phyloP scores from a whole-genome alignment of 2,329 filamentous ascomycete species.

The Juglanconis oblonga region DNA sequence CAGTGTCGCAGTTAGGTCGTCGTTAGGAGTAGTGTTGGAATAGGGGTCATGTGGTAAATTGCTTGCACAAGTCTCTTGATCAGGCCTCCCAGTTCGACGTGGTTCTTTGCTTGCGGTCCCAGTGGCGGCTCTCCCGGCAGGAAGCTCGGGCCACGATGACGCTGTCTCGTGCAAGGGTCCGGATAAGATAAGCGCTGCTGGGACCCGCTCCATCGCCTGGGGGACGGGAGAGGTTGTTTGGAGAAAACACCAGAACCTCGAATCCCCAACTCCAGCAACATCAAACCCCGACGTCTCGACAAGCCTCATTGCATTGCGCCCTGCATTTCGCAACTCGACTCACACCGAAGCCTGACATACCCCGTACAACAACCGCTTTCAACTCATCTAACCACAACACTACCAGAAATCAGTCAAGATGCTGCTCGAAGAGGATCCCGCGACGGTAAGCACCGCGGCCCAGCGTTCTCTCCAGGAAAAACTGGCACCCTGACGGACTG shows the following conservation, averaged over 20 bases:
- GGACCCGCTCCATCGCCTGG: background rate
- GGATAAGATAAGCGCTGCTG: background rate
- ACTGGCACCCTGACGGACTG: background rate
- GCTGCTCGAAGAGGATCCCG: constrained; percentile 92
- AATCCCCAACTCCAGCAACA: background rate
- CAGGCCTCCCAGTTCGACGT: constrained; percentile 5
- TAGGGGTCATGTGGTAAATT: background rate
- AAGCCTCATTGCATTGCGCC: background rate
- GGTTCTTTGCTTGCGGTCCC: background rate
- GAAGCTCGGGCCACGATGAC: constrained; percentile 6
- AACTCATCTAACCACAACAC: background rate
- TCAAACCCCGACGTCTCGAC: background rate
- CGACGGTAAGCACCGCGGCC: constrained; percentile 58
- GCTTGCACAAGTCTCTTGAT: background rate
- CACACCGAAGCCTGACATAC: background rate
- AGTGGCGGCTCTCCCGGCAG: constrained; percentile 3
- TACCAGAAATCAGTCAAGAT: constrained; percentile 51
- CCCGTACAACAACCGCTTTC: no score
- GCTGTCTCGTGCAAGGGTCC: background rate
- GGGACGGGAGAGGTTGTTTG: background rate
- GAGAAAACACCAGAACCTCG: background rate
- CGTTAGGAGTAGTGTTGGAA: background rate
- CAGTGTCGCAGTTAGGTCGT: background rate
- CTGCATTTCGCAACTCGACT: background rate
- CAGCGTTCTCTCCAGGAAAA: no score